Evolutionary conservation across 345 rosid genomes (phyloP).

Genomic region (Brassica nigra): DNA sequence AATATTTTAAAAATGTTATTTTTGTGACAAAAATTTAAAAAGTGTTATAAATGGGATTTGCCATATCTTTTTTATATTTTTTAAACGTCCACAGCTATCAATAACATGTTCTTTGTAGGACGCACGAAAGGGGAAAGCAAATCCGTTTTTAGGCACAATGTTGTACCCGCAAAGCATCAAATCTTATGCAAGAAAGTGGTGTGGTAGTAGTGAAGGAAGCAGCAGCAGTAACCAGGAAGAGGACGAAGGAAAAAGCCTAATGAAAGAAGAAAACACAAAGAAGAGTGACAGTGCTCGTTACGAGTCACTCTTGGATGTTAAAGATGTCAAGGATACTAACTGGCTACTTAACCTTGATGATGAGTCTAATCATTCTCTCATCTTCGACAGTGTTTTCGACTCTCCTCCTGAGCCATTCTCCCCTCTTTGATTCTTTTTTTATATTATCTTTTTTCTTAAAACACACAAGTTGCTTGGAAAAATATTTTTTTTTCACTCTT

Average conservation of each 20-base stretch:
- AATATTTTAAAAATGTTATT: too few species aligned
- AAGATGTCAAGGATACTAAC: slow-evolving; percentile 42
- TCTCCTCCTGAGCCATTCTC: slow-evolving; percentile 42
- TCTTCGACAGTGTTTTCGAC: slow-evolving; percentile 38
- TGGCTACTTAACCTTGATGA: slow-evolving; percentile 42
- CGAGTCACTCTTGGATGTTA: slow-evolving; percentile 33
- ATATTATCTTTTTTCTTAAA: neutral
- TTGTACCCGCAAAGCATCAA: slow-evolving; percentile 42
- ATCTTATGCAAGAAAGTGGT: slow-evolving; percentile 28
- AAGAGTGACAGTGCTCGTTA: slow-evolving; percentile 38
- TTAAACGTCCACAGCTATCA: neutral
- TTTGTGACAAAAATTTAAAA: neutral
- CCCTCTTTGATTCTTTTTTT: slow-evolving; percentile 25
- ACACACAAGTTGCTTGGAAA: neutral
- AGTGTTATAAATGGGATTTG: neutral
- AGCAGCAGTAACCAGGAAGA: slow-evolving; percentile 38
- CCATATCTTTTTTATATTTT: neutral
- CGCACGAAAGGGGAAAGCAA: slow-evolving; percentile 32
- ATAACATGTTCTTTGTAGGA: slow-evolving; percentile 17
- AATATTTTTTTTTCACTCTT: neutral
- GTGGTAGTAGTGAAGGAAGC: slow-evolving; percentile 35
- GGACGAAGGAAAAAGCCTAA: slow-evolving; percentile 37
- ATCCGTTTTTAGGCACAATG: slow-evolving; percentile 33
- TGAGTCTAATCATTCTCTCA: slow-evolving; percentile 29
- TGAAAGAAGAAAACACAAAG: slow-evolving; percentile 11